These are phyloP conservation scores for Boletales sp. DNA, from an alignment of 768 basidiomycete species.

Conservation along the genomic window DNA sequence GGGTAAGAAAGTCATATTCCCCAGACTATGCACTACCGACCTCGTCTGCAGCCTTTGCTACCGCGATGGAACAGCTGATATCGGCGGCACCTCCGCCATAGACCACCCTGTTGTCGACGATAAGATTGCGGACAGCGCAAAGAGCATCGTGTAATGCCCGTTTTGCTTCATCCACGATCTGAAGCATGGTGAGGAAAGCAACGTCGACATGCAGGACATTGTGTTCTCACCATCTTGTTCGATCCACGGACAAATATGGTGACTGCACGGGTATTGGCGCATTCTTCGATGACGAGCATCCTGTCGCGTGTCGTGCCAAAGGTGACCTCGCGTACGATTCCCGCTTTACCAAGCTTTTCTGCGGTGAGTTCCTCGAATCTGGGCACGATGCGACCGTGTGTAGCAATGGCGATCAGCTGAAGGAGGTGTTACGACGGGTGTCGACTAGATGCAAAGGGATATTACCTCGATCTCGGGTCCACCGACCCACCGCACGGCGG, in stretches of 20 bases:
- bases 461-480: conserved; percentile 96
- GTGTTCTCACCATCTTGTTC: conserved; percentile 89
- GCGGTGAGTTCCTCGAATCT: conserved; percentile 93
- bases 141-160: conserved; percentile 97
- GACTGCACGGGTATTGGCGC: conserved; percentile 93
- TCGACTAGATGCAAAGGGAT: neutral
- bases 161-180: conserved; percentile 99
- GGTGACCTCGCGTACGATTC: conserved; percentile 87
- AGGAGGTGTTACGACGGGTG: neutral
- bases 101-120: conserved; percentile 94
- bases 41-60: conserved; percentile 92
- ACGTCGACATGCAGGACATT: neutral
- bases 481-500: conserved; percentile 98
- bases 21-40: conserved; percentile 35
- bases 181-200: neutral
- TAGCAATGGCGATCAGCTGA: conserved; percentile 96
- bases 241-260: conserved; percentile 96
- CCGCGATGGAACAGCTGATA: conserved; percentile 91
- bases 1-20: neutral
- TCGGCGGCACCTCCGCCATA: conserved; percentile 99
- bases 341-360: conserved; percentile 90
- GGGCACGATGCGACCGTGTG: conserved; percentile 96
- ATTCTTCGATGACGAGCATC: conserved; percentile 99
- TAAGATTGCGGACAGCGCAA: conserved; percentile 93
- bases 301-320: conserved; percentile 99